A percentile compares a stretch with the other conserved stretches of the same genome.
Conservation (phyloP, 225 moss, liverwort and hornwort genomes). For the Thuidium tamariscinum region DNA sequence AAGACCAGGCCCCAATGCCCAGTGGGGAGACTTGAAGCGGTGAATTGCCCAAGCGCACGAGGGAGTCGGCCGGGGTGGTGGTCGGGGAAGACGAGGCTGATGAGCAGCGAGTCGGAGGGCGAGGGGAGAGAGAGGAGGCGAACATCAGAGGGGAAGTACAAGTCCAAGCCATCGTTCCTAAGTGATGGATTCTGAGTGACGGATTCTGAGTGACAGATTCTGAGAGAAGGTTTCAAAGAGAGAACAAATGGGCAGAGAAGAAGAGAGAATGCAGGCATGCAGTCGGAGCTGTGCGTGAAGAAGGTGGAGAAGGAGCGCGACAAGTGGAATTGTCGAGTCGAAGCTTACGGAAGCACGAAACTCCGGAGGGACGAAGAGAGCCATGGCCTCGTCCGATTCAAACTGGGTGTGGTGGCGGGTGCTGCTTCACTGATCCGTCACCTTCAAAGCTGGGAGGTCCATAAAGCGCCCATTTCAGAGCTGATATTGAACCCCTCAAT, state of each 20-base stretch:
- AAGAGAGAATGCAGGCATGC: neutral
- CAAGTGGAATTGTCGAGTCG: neutral
- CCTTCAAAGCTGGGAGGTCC: neutral
- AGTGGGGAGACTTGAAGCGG: conserved; percentile 5
- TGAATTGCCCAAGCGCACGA: conserved; percentile 22
- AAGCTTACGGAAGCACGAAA: neutral
- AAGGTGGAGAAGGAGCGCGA: neutral
- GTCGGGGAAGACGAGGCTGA: neutral
- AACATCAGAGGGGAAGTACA: neutral
- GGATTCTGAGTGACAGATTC: neutral
- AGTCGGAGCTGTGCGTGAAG: neutral
- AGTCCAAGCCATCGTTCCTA: neutral
- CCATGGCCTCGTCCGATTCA: too few species aligned
- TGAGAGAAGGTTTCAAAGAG: too few species aligned
- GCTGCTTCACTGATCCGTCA: neutral
- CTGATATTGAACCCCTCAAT: too few species aligned
- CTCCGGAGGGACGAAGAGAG: too few species aligned
- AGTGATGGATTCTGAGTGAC: neutral
- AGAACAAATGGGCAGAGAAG: neutral
- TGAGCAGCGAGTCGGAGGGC: neutral
- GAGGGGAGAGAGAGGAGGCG: neutral
- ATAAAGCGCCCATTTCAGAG: too few species aligned
- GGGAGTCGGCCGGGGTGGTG: neutral
- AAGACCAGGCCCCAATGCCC: conserved; percentile 32
- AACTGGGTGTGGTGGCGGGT: neutral